These are phyloP conservation scores for Colletotrichum shisoi DNA, from an alignment of 2,329 filamentous ascomycete species.

Conservation along the genomic window DNA sequence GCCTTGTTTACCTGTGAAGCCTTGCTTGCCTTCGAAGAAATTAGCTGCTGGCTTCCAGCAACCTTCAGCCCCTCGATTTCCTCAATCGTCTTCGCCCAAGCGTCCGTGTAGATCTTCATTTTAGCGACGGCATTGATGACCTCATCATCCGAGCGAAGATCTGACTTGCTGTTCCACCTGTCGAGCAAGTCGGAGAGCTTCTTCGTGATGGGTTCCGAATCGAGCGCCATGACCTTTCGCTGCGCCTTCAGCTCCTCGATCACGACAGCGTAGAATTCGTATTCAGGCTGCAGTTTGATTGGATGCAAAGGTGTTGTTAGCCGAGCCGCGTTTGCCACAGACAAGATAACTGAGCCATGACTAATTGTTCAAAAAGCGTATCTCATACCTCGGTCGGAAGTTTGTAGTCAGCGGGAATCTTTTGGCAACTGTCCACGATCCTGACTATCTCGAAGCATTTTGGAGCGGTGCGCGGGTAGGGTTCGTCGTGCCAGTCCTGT, in stretches of 20 bases:
- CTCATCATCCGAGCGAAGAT: not conserved
- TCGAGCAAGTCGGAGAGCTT: not conserved
- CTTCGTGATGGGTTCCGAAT: not conserved
- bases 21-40: not conserved
- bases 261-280: not conserved
- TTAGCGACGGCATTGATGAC: not conserved
- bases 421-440: not conserved
- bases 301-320: not conserved
- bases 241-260: not conserved
- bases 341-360: rapidly evolving
- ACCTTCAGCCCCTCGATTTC: not conserved
- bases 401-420: not conserved
- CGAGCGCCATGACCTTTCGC: not conserved
- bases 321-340: too few relatives aligned
- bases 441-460: not conserved
- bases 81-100: not conserved
- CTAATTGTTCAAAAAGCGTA: too few relatives aligned
- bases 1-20: rapidly evolving
- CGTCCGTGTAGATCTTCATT: conserved; percentile 6
- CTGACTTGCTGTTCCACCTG: not conserved
- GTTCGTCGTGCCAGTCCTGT: not conserved
- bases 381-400: not conserved
- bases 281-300: not conserved
- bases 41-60: too few relatives aligned
- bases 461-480: not conserved